Base-by-base conservation (phyloP, 805 yeast genomes). In the Zygotorulaspora florentina region DNA sequence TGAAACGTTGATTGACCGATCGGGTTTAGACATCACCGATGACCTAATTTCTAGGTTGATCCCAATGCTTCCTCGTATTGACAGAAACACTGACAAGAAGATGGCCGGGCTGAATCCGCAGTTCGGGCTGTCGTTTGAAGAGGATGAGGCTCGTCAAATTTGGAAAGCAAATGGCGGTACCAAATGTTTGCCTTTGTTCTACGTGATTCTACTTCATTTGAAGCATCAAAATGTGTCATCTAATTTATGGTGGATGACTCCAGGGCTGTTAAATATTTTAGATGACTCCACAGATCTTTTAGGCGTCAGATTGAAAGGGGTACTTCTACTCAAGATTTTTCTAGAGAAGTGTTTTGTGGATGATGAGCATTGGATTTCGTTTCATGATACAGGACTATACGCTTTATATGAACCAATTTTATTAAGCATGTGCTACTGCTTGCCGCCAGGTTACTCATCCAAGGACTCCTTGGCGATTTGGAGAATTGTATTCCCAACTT, bases 31-130 rank as follows among this genome's bases (percentile, higher is more conserved):
- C 13, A 31, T 40, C 10, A 16, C 45, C 12, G 34, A 29, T 15
- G 35, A 36, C 41, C 18, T 54, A 8, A 48, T 52, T 29, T 43
- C 27, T 1, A 37, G 34, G 8, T 33, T 55, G 29, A 46, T 45
- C 25, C 57, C 57, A 11, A 44, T 42, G 11, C 45, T 55, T 2
- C 35, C 51, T 12, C 47, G 47, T 11, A 40, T 35, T 7, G 38
- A 40, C 3, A 38, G 40, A 13, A 37, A 25, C n/a, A 34, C 26
- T 13, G 35, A 40, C 13, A 18, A 39, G 23, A 35, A 29, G 18
- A 26, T 16, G 15, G 46, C 25, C 62, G 62, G 28, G 62, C 55
- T 52, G 76, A 66, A 12, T 74, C 68, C 2, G 62, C 62, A 0
- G 62, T 33, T 45, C 17, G 54, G 54, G 12, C 17, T 48, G 35